Conservation (phyloP, 2,329 filamentous ascomycete species). For the Fusarium azukiicola region DNA sequence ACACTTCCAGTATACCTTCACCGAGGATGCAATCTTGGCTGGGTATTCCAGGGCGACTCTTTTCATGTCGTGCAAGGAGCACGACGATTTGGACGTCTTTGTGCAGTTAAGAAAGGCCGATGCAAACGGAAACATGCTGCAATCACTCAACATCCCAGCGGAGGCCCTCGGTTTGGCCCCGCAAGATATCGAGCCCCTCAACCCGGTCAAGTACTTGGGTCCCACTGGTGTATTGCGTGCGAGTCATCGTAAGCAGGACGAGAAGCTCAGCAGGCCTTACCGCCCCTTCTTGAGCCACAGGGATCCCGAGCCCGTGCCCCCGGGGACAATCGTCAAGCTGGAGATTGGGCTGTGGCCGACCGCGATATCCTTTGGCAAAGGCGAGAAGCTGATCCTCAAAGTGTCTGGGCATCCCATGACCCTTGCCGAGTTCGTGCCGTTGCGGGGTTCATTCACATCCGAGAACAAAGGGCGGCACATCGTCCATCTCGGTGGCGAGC, state of each 20-base stretch:
- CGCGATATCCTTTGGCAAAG: slow-evolving; percentile 16
- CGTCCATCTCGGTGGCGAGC: no score
- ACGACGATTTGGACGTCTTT: slow-evolving; percentile 5
- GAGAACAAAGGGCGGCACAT: no score
- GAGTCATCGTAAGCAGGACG: background rate
- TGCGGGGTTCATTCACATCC: no score
- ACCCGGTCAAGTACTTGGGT: background rate
- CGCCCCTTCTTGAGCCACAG: background rate
- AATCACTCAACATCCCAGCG: background rate
- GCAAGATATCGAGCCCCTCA: background rate
- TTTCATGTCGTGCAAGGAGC: slow-evolving; percentile 18
- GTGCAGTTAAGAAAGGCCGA: slow-evolving; percentile 1
- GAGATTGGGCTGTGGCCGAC: slow-evolving; percentile 26
- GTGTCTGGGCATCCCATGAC: slow-evolving; percentile 15
- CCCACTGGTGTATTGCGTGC: background rate
- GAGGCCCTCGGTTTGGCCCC: background rate
- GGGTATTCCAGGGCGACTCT: background rate
- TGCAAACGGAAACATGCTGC: background rate
- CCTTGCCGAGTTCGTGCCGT: no score
- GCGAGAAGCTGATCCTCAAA: slow-evolving; percentile 7
- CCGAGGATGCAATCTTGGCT: background rate
- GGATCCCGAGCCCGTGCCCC: background rate
- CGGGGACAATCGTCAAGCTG: slow-evolving; percentile 11
- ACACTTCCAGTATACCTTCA: no score
- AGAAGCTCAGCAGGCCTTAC: background rate